Evolutionary conservation across 495 filamentous ascomycete genomes (phyloP), one percentile per base, ranked within the genome.

Genomic region (Mytilinidion resinicola): DNA sequence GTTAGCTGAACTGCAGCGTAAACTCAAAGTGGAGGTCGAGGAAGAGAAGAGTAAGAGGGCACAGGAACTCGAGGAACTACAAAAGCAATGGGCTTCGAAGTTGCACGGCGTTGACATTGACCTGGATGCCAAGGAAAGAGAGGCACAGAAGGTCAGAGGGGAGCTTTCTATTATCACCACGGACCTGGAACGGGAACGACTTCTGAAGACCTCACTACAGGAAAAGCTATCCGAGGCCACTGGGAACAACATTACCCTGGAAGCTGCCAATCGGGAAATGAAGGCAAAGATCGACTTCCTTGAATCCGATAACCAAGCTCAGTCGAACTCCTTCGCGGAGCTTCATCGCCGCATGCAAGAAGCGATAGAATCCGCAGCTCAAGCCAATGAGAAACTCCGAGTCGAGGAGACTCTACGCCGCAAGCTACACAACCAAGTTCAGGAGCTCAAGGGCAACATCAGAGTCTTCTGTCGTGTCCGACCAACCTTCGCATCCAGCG

Each of bases 391-490:
- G 56, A 96, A 92, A 67, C 74, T 99, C 33, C 85, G 93, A 50
- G 86, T 82, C 55, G 93, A 99, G 70, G 93, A 99, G 69, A 95
- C 89, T 1, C 74, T 96, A 20, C 82, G 93, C 30, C 84, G 95
- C 38, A 91, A 93, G 64, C 82, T 99, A 9, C 95, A 96, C 76
- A 96, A 97, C 69, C 91, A 96, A 70, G 91, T 97, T 37, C 91
- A 97, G 69, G 95, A 99, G 63, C 80, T 99, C n/a, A 96, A 96
- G 72, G 93, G 93, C 55, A 99, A 99, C 64, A 99, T 99, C 63
- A 88, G 93, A 9, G 93, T 99, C 39, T 97, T 97, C 80, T 96
- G 91, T 70, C 85, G 93, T 66, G 91, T 96, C 34, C 88, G 95
- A n/a, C 93, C 95, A 2, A 77, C 87, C 0, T 76, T 93, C 3